These are phyloP conservation scores for Sclerotinia glacialis DNA, from an alignment of 2,329 filamentous ascomycete species.

Conservation along the genomic window DNA sequence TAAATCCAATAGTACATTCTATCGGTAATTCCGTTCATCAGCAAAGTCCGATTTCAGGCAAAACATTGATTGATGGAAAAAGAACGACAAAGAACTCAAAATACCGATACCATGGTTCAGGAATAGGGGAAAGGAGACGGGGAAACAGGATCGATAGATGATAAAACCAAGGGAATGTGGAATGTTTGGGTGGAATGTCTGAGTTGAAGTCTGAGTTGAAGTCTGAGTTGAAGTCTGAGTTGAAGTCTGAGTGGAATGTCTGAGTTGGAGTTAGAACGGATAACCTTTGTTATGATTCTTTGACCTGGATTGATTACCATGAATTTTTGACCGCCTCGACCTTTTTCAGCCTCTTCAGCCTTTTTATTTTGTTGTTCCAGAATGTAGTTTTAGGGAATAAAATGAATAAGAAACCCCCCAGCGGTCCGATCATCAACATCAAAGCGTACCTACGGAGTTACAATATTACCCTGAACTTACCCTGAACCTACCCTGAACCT, in stretches of 20 bases:
- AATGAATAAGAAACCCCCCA: too few relatives aligned
- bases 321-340: constrained; percentile 4
- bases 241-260: too few relatives aligned
- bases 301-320: too few relatives aligned
- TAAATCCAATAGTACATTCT: constrained; percentile 8
- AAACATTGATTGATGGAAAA: background rate
- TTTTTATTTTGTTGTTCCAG: constrained; percentile 10
- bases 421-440: constrained; percentile 16
- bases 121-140: background rate
- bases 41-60: background rate
- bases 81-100: too few relatives aligned
- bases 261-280: too few relatives aligned
- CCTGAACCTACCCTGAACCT: background rate
- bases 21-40: background rate
- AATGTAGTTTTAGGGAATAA: constrained; percentile 5
- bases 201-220: background rate
- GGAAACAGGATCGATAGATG: background rate
- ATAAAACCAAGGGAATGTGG: background rate
- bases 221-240: too few relatives aligned
- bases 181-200: background rate
- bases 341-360: constrained; percentile 2
- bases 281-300: too few relatives aligned
- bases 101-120: too few relatives aligned
- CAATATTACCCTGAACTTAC: too few relatives aligned
- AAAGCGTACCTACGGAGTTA: background rate